Conservation (phyloP, 1,139 yeast genomes). For the Tardiomyces digboiensis region DNA sequence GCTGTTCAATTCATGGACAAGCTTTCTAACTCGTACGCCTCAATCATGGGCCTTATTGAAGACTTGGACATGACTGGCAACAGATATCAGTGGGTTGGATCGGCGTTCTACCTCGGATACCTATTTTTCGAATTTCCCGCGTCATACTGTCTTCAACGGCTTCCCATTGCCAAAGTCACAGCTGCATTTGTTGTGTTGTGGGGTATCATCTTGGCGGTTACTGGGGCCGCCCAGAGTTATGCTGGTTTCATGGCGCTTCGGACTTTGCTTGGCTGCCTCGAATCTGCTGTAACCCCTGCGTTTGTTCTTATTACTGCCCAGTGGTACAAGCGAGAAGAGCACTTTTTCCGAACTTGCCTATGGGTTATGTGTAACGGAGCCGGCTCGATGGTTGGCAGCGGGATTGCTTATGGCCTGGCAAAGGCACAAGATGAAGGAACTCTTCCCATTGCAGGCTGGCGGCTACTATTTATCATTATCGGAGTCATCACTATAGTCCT, state of each 20-base stretch:
- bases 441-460: slow-evolving; percentile 27
- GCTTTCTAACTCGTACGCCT: slow-evolving; percentile 33
- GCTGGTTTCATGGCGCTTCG: slow-evolving; percentile 43
- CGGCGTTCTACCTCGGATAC: slow-evolving; percentile 39
- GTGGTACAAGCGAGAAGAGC: background rate
- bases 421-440: slow-evolving; percentile 19
- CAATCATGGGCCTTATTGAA: slow-evolving; percentile 33
- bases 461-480: slow-evolving; percentile 35
- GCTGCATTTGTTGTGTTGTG: slow-evolving; percentile 30
- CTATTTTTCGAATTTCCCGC: slow-evolving; percentile 36
- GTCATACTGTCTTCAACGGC: slow-evolving; percentile 38
- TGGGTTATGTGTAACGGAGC: slow-evolving; percentile 10
- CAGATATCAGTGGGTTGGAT: slow-evolving; percentile 39
- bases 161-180: slow-evolving; percentile 7
- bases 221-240: slow-evolving; percentile 21
- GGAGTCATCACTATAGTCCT: slow-evolving; percentile 39
- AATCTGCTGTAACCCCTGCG: slow-evolving; percentile 49
- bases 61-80: slow-evolving; percentile 31
- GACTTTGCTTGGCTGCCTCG: slow-evolving; percentile 45
- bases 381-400: slow-evolving; percentile 14
- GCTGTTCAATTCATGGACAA: slow-evolving; percentile 25
- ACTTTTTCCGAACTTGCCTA: too few relatives aligned
- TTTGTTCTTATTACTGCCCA: slow-evolving; percentile 26
- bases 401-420: slow-evolving; percentile 15
- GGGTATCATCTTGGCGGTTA: slow-evolving; percentile 36